Base-by-base conservation (phyloP, 768 basidiomycete species). In the Leccinum variicolor region DNA sequence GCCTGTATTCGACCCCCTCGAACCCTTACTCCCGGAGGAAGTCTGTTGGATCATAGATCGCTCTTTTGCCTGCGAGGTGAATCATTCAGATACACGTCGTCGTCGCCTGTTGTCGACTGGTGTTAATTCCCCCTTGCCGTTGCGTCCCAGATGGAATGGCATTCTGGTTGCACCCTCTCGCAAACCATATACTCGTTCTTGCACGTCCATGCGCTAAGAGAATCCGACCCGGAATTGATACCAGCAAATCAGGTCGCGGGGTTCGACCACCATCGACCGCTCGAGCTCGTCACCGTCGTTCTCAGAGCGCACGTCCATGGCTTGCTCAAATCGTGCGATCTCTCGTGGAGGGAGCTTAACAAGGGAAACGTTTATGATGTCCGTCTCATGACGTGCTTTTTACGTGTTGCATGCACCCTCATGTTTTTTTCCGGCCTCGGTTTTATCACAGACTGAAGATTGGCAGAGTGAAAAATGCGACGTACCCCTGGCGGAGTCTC, bases 391-490 rank as follows among this genome's bases (percentile, higher is more conserved):
- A 50, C 51, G 57, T 47, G 52, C 57, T 57, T 57, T 59, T 43
- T 19, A 11, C 60, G 56, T 52, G 7, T 54, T 47, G 46, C 46
- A 21, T 33, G 25, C 51, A 43, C 50, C 50, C 62, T 66, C 57
- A 63, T 62, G 15, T 36, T 60, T 29, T 47, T 50, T 55, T 61
- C 11, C 19, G n/a, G 26, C 28, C 14, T 25, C 43, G 55, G 47
- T 62, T 59, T 52, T 19, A 19, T 43, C 19, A 57, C 69, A 93
- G 92, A 77, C 82, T 59, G 92, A 94, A 77, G 92, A 94, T 64
- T 92, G 90, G 86, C 90, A 92, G 69, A 81, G 88, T 56, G 94
- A 97, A 61, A 94, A 94, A 73, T 89, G 86, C 64, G 92, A 92
- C 19, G 79, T 95, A 0, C 82, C 85, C 0, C 75, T 95, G 5